These are phyloP conservation scores for Stephania japonica DNA, from an alignment of 164 flowering plant genomes.

Conservation along the genomic window DNA sequence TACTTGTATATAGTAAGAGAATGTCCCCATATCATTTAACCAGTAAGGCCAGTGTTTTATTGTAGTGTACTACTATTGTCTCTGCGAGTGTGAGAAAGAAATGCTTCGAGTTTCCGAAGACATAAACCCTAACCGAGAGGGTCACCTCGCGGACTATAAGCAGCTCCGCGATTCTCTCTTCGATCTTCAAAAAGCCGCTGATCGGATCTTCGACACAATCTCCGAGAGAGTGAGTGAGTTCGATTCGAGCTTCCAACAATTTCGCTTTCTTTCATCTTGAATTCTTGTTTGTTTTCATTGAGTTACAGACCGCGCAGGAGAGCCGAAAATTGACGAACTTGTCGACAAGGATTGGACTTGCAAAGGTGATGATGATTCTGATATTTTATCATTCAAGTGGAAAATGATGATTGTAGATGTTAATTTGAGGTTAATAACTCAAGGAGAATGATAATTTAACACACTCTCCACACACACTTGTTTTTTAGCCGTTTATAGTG, in stretches of 20 bases:
- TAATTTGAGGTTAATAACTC: no score
- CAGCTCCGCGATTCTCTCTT: constrained; percentile 21
- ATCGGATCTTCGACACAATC: constrained; percentile 21
- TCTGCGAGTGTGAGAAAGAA: constrained; percentile 2
- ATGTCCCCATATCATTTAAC: no score
- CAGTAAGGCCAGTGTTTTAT: no score
- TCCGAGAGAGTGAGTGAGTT: constrained; percentile 22
- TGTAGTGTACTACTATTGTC: no score
- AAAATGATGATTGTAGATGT: no score
- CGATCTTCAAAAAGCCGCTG: constrained; percentile 23
- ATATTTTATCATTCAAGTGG: no score
- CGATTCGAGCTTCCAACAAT: background rate
- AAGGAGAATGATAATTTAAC: no score
- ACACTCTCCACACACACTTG: no score
- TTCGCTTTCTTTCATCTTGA: background rate
- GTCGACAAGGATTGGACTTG: constrained; percentile 17
- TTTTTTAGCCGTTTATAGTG: no score
- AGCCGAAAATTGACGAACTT: constrained; percentile 15
- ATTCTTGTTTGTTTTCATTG: background rate
- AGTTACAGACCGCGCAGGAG: constrained; percentile 18
- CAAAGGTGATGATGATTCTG: no score
- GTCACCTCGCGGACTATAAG: constrained; percentile 14
- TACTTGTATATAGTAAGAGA: no score
- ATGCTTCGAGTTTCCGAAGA: constrained; percentile 30
- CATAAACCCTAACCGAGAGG: constrained; percentile 14